Percentiles rank a stretch among this genome's conserved stretches.
phyloP scores from a whole-genome alignment of 2,329 filamentous ascomycete species.

The Colletotrichum camelliae region DNA sequence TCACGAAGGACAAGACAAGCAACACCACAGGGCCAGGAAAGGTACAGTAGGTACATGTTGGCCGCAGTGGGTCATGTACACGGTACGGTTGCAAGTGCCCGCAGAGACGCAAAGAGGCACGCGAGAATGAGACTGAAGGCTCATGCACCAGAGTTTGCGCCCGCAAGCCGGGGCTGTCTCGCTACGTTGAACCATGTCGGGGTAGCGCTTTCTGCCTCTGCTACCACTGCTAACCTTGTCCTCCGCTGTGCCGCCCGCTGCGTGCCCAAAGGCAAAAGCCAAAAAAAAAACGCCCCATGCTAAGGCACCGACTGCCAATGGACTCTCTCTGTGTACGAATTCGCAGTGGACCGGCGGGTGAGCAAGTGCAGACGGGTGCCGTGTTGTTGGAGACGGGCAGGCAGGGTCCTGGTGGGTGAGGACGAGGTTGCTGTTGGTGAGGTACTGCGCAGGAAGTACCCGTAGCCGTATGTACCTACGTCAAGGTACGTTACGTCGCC shows the following conservation, averaged over 20 bases:
- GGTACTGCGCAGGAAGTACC: neutral
- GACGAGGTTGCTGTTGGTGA: neutral
- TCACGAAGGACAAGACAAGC: neutral
- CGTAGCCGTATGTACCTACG: neutral
- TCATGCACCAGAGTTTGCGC: conserved; percentile 16
- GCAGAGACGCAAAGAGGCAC: neutral
- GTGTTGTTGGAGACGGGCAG: neutral
- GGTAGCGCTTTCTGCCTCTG: neutral
- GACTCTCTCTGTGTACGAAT: neutral
- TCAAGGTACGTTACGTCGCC: neutral
- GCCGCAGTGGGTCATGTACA: neutral
- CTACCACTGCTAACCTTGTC: conserved; percentile 14
- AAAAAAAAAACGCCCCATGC: conserved; percentile 17
- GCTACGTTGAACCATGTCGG: conserved; percentile 7
- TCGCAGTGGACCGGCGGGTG: neutral
- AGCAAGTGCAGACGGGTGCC: conserved; percentile 5
- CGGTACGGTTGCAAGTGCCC: neutral
- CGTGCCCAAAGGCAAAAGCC: conserved; percentile 16
- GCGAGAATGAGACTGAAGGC: conserved; percentile 13
- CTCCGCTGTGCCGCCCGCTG: conserved; percentile 16
- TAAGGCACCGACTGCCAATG: neutral
- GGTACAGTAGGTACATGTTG: neutral
- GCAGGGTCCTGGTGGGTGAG: neutral
- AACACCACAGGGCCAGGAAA: neutral
- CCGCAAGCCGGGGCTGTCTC: conserved; percentile 11